These are phyloP conservation scores for Symbiodinium natans DNA, from an alignment of 73 alveolate genomes.

Conservation along the genomic window DNA sequence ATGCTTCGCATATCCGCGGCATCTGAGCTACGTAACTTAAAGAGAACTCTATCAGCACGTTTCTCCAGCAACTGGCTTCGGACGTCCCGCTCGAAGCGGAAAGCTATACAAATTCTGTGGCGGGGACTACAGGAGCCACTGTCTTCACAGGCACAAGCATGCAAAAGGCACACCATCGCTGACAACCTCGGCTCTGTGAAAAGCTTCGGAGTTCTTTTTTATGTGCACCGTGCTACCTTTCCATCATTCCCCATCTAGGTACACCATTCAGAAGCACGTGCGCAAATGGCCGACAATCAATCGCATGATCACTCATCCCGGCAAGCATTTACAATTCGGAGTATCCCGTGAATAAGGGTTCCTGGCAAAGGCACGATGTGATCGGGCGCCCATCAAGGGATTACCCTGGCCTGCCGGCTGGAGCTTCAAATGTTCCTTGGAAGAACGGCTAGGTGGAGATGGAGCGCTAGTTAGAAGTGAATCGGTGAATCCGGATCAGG, in stretches of 20 bases:
- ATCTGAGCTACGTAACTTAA: too few relatives aligned
- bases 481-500: not conserved
- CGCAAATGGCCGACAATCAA: too few relatives aligned
- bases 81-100: not conserved
- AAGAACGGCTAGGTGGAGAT: too few relatives aligned
- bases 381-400: not conserved
- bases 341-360: too few relatives aligned
- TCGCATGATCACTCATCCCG: too few relatives aligned
- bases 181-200: not conserved
- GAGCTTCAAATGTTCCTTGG: constrained; percentile 76
- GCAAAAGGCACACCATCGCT: constrained; percentile 88
- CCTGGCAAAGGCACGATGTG: constrained; percentile 23
- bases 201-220: too few relatives aligned
- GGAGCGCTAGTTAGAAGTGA: too few relatives aligned
- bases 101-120: not conserved
- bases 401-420: constrained; percentile 9
- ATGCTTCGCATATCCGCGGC: too few relatives aligned
- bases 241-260: too few relatives aligned
- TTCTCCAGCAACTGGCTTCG: not conserved
- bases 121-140: not conserved
- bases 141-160: constrained; percentile 70
- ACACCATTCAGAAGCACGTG: too few relatives aligned
- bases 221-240: too few relatives aligned
- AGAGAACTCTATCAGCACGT: not conserved
- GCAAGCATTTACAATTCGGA: too few relatives aligned